Conservation (phyloP, 2,329 filamentous ascomycete genomes). For the Aspergillus sp. region DNA sequence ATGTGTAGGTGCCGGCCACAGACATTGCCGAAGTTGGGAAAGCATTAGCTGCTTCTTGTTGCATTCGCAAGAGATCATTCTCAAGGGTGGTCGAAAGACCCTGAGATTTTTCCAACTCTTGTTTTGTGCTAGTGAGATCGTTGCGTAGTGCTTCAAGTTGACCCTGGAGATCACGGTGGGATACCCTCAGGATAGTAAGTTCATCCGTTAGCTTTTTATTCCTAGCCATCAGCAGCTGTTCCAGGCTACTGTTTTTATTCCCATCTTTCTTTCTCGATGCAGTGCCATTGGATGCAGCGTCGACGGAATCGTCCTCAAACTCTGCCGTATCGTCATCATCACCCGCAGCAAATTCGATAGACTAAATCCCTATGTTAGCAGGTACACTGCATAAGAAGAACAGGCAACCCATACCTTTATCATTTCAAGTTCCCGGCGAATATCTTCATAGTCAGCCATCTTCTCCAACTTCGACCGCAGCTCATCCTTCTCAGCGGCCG, state of each 20-base stretch:
- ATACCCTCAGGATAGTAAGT: conserved; percentile 83
- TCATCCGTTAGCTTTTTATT: conserved; percentile 98
- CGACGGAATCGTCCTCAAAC: conserved; percentile 28
- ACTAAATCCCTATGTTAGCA: conserved; percentile 39
- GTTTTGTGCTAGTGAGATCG: conserved; percentile 73
- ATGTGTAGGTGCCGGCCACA: conserved; percentile 83
- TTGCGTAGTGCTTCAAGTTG: conserved; percentile 75
- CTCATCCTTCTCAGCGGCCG: conserved; percentile 73
- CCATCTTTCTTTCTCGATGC: conserved; percentile 53
- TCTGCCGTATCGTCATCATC: conserved; percentile 59
- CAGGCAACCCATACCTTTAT: conserved; percentile 54
- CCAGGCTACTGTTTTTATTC: conserved; percentile 59
- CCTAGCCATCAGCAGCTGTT: conserved; percentile 81
- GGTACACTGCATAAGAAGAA: not conserved
- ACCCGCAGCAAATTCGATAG: conserved; percentile 91
- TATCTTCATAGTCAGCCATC: conserved; percentile 90
- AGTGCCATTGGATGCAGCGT: conserved; percentile 40
- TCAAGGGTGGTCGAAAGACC: conserved; percentile 83
- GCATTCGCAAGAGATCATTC: conserved; percentile 80
- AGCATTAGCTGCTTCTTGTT: conserved; percentile 73
- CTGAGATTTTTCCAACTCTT: conserved; percentile 77
- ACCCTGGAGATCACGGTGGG: conserved; percentile 81
- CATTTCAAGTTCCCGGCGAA: conserved; percentile 92
- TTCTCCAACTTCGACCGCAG: conserved; percentile 76
- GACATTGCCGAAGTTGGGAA: conserved; percentile 83